Percentiles rank a stretch among this genome's conserved stretches.
Conservation (phyloP, 805 yeast species). For the Torulaspora franciscae region DNA sequence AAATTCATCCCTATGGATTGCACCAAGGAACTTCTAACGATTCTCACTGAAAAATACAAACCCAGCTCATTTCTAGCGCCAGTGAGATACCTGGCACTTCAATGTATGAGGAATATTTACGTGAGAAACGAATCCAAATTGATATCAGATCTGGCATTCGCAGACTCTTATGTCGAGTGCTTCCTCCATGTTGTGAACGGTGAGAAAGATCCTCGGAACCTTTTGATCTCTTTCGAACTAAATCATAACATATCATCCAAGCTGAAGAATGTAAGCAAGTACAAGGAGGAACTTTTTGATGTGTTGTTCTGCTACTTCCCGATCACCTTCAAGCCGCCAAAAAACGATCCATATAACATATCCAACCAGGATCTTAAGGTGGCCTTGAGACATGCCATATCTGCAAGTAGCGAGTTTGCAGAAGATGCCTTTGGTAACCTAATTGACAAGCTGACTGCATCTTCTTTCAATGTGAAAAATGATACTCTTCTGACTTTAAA, state of each 20-base stretch:
- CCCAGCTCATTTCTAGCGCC: slow-evolving; percentile 57
- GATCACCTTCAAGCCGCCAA: slow-evolving; percentile 88
- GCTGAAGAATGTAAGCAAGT: slow-evolving; percentile 37
- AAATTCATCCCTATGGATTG: slow-evolving; percentile 41
- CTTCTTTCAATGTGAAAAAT: slow-evolving; percentile 64
- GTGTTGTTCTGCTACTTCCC: slow-evolving; percentile 93
- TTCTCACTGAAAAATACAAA: slow-evolving; percentile 42
- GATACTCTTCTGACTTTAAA: slow-evolving; percentile 67
- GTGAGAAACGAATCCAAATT: slow-evolving; percentile 27
- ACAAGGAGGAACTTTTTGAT: slow-evolving; percentile 72
- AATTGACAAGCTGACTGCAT: slow-evolving; percentile 71
- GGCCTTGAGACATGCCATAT: slow-evolving; percentile 56
- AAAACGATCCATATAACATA: slow-evolving; percentile 74
- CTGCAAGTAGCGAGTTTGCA: slow-evolving; percentile 59
- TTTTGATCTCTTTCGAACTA: slow-evolving; percentile 62
- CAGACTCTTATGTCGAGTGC: slow-evolving; percentile 46
- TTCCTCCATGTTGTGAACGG: slow-evolving; percentile 71
- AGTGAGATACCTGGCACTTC: slow-evolving; percentile 56
- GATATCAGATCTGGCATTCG: slow-evolving; percentile 20
- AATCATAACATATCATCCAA: slow-evolving; percentile 43
- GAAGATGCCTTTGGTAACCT: slow-evolving; percentile 71
- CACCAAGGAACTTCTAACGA: slow-evolving; percentile 37
- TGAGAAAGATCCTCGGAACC: slow-evolving; percentile 91
- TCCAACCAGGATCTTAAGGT: slow-evolving; percentile 66
- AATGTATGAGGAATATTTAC: slow-evolving; percentile 41